Evolutionary conservation across 495 filamentous ascomycete genomes (phyloP), one percentile per base, ranked within the genome.

Genomic region (Ascobolus immersus): DNA sequence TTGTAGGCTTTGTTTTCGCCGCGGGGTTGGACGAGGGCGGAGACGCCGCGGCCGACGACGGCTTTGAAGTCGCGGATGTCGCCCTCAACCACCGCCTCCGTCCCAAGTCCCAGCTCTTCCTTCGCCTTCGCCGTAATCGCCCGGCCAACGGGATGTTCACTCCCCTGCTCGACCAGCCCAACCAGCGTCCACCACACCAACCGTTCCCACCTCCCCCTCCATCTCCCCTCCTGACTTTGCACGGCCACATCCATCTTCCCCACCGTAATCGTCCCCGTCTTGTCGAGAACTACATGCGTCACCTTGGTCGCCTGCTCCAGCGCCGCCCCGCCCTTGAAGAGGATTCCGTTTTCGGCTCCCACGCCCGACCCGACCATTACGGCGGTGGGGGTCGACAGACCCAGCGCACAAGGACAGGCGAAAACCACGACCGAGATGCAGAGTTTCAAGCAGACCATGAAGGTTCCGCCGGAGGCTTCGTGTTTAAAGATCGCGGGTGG

Each of bases 401-500:
- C 86, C 17, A 99, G 61, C 0, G 89, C 89, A 44, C 86, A 99
- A 13, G 86, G 86, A 49, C 86, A 99, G 4, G 86, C 86, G 53
- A 99, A 92, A 13, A 94, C 89, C 50, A 99, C 91, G 34, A 99
- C 86, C 0, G 89, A 86, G 41, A 99, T 99, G 51, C 89, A 94
- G 10, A 99, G 68, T 56, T 99, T 86, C 33, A 94, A 56, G 48
- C 89, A 99, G 2, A 99, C 77, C 79, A 94, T 91, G 32, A 93
- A 57, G 46, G 71, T 76, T 18, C 86, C 86, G 35, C 89, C 89
- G 44, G 71, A 76, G 20, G 63, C 65, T 22, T 70, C 67, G 34
- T 73, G 60, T n/a, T 71, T 49, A 55, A 99, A 99, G 23, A 94
- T 77, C 45, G 69, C 64, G n/a, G 86, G 86, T 12, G 82, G 82